Conservation (phyloP, 2,329 filamentous ascomycete species). For the Pseudogymnoascus sp. region DNA sequence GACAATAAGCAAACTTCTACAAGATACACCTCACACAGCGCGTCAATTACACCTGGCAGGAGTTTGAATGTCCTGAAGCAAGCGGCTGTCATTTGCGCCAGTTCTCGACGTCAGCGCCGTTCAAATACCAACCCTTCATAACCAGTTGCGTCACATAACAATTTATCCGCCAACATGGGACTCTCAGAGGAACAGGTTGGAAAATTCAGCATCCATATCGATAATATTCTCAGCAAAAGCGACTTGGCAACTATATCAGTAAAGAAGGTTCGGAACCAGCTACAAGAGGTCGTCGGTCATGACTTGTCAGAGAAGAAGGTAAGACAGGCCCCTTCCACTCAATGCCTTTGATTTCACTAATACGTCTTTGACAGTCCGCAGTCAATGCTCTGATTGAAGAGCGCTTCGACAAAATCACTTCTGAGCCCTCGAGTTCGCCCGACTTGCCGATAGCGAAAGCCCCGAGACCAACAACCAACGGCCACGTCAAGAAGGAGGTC, state of each 20-base stretch:
- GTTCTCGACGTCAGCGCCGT: neutral
- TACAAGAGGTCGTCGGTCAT: constrained; percentile 26
- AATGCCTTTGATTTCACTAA: neutral
- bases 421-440: neutral
- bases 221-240: constrained; percentile 29
- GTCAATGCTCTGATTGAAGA: constrained; percentile 47
- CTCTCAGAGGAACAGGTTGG: constrained; percentile 21
- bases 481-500: constrained; percentile 18
- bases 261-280: constrained; percentile 30
- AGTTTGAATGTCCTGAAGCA: neutral
- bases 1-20: neutral
- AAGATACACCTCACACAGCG: neutral
- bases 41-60: neutral
- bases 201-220: constrained; percentile 32
- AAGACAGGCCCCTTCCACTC: neutral
- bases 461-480: constrained; percentile 17
- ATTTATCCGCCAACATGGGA: constrained; percentile 2
- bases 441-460: constrained; percentile 9
- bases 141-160: neutral
- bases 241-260: constrained; percentile 32
- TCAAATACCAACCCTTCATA: neutral
- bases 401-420: constrained; percentile 44
- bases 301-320: constrained; percentile 33
- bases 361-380: constrained; percentile 31
- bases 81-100: neutral